Percentiles rank a stretch among this genome's conserved stretches.
Conservation (phyloP, 1,139 yeast genomes). For the Lipomyces yarrowii region DNA sequence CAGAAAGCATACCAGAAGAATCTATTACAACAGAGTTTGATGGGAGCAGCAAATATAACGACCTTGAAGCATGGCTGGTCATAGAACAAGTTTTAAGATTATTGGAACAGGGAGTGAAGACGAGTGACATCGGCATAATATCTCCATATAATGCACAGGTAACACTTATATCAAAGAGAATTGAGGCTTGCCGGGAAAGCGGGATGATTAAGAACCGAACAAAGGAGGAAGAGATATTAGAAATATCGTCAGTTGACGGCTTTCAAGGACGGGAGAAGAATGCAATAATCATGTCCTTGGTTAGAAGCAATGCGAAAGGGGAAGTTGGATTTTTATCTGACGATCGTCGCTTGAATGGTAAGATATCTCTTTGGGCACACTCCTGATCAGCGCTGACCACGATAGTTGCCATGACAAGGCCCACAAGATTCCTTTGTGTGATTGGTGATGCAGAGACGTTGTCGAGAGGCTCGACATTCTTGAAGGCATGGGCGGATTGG, state of each 20-base stretch:
- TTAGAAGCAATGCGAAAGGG: conserved; percentile 60
- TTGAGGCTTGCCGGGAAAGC: conserved; percentile 19
- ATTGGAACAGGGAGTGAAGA: conserved; percentile 53
- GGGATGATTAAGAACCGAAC: background rate
- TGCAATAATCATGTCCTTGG: conserved; percentile 68
- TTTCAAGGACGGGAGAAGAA: conserved; percentile 91
- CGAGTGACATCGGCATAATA: conserved; percentile 69
- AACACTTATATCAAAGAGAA: conserved; percentile 53
- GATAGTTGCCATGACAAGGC: conserved; percentile 84
- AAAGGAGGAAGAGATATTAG: conserved; percentile 44
- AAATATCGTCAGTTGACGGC: conserved; percentile 93
- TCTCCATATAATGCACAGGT: conserved; percentile 93
- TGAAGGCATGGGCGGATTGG: conserved; percentile 70
- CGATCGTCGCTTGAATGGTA: conserved; percentile 81
- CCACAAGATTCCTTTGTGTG: conserved; percentile 81
- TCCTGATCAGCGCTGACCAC: background rate
- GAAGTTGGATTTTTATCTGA: conserved; percentile 88
- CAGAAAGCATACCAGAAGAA: conserved; percentile 51
- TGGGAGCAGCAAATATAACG: conserved; percentile 59
- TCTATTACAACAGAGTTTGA: conserved; percentile 37
- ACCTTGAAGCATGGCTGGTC: conserved; percentile 68
- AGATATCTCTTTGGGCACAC: background rate
- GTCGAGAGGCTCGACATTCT: conserved; percentile 61
- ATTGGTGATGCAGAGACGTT: conserved; percentile 83
- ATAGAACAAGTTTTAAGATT: conserved; percentile 57